Evolutionary conservation across 805 yeast genomes (phyloP).

Genomic region (Saccharomyces kudriavzevii): DNA sequence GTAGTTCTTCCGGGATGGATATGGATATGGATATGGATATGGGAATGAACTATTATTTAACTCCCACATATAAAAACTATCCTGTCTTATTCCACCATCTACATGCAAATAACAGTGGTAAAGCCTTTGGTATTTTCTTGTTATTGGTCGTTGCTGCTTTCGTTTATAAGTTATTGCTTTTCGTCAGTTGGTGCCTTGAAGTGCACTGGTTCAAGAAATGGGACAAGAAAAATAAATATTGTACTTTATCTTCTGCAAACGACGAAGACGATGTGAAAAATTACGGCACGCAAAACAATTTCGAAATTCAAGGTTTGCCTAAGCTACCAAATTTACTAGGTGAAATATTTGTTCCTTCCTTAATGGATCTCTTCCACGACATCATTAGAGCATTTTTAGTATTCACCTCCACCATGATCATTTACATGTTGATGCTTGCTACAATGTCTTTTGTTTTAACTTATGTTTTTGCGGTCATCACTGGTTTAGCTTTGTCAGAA

Average conservation of each 20-base stretch:
- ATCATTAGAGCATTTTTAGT: slow-evolving; percentile 46
- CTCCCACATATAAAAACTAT: slow-evolving; percentile 41
- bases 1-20: slow-evolving; percentile 7
- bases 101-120: slow-evolving; percentile 45
- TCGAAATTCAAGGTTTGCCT: slow-evolving; percentile 18
- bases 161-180: slow-evolving; percentile 50
- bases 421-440: slow-evolving; percentile 69
- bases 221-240: slow-evolving; percentile 16
- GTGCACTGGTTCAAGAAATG: slow-evolving; percentile 51
- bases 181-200: slow-evolving; percentile 56
- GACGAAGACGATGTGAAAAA: slow-evolving; percentile 31
- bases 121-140: slow-evolving; percentile 68
- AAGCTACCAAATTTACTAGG: slow-evolving; percentile 24
- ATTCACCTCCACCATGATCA: slow-evolving; percentile 56
- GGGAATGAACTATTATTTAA: slow-evolving; percentile 54
- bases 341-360: slow-evolving; percentile 25
- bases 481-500: slow-evolving; percentile 65
- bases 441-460: slow-evolving; percentile 63
- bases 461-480: slow-evolving; percentile 64
- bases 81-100: slow-evolving; percentile 58
- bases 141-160: slow-evolving; percentile 52
- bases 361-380: slow-evolving; percentile 34
- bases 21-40: slow-evolving; percentile 22
- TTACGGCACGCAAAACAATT: slow-evolving; percentile 16
- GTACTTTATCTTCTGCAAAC: slow-evolving; percentile 1